These are phyloP conservation scores for Alternaria angustiovoidea DNA, from an alignment of 2,329 filamentous ascomycete genomes.

Conservation along the genomic window DNA sequence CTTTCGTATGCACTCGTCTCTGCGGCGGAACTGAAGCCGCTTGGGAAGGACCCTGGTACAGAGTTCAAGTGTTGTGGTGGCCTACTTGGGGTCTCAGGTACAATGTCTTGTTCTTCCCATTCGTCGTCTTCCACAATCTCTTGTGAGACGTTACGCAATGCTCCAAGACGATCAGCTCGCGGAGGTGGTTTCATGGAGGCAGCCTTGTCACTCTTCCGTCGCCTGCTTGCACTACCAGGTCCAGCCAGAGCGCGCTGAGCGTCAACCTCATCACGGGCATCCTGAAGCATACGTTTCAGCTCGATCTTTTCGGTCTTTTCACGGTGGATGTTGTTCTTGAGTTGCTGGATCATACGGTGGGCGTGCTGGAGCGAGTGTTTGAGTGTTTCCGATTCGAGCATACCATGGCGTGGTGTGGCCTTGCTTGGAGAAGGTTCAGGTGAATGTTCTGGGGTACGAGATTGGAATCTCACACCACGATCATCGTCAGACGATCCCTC, in stretches of 20 bases:
- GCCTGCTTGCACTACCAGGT: conserved; percentile 60
- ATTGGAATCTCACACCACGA: conserved; percentile 64
- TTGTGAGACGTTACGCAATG: conserved; percentile 73
- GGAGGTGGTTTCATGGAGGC: conserved; percentile 81
- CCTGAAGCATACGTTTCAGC: conserved; percentile 91
- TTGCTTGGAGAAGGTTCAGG: conserved; percentile 91
- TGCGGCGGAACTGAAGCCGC: conserved; percentile 46
- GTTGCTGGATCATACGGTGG: conserved; percentile 93
- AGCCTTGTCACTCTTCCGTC: conserved; percentile 63
- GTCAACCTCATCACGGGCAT: conserved; percentile 91
- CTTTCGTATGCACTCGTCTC: conserved; percentile 64
- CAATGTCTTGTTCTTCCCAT: conserved; percentile 83
- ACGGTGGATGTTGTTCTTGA: conserved; percentile 92
- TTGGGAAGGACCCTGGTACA: conserved; percentile 43
- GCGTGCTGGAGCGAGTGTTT: conserved; percentile 94
- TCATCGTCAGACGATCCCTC: conserved; percentile 58
- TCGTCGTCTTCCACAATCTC: conserved; percentile 79
- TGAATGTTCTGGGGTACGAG: conserved; percentile 82
- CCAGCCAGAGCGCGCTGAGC: conserved; percentile 63
- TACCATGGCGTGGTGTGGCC: conserved; percentile 85
- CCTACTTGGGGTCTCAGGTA: conserved; percentile 64
- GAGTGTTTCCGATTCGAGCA: conserved; percentile 93
- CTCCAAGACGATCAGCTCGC: conserved; percentile 77
- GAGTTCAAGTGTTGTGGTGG: conserved; percentile 33
- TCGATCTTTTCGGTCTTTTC: conserved; percentile 99